phyloP scores from a whole-genome alignment of 2,329 filamentous ascomycete genomes.

The Phialocephala sp. region DNA sequence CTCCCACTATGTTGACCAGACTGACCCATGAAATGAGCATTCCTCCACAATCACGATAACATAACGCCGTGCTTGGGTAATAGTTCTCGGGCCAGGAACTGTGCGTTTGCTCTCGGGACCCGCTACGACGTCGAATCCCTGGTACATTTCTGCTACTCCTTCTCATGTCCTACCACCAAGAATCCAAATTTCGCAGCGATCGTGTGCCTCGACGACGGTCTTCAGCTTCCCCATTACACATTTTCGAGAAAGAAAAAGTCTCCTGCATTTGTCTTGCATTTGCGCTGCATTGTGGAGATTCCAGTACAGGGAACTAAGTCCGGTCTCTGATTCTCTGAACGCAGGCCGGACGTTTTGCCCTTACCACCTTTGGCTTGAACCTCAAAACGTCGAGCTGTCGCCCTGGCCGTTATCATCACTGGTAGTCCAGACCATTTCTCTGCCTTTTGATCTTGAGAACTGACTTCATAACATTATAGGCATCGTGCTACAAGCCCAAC shows the following conservation, averaged over 20 bases:
- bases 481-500: neutral
- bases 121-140: conserved; percentile 34
- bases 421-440: neutral
- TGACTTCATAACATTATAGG: neutral
- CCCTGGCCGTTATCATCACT: neutral
- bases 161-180: conserved; percentile 32
- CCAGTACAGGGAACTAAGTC: neutral
- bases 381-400: neutral
- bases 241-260: conserved; percentile 3
- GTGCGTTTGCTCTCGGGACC: conserved; percentile 32
- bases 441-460: neutral
- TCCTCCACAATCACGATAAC: conserved; percentile 24
- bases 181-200: conserved; percentile 24
- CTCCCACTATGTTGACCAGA: conserved; percentile 12
- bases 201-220: conserved; percentile 28
- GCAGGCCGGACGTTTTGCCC: conserved; percentile 1
- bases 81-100: conserved; percentile 20
- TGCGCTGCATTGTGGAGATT: neutral
- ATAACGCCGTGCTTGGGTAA: conserved; percentile 18
- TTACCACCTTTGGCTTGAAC: conserved; percentile 11
- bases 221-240: conserved; percentile 7
- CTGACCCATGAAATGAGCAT: conserved; percentile 21
- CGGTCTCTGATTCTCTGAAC: conserved; percentile 13
- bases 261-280: conserved; percentile 3
- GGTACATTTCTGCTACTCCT: conserved; percentile 33